A percentile compares a stretch with the other conserved stretches of the same genome.
These are phyloP conservation scores for Claviceps sp. DNA, from an alignment of 2,329 filamentous ascomycete genomes.

Conservation along the genomic window DNA sequence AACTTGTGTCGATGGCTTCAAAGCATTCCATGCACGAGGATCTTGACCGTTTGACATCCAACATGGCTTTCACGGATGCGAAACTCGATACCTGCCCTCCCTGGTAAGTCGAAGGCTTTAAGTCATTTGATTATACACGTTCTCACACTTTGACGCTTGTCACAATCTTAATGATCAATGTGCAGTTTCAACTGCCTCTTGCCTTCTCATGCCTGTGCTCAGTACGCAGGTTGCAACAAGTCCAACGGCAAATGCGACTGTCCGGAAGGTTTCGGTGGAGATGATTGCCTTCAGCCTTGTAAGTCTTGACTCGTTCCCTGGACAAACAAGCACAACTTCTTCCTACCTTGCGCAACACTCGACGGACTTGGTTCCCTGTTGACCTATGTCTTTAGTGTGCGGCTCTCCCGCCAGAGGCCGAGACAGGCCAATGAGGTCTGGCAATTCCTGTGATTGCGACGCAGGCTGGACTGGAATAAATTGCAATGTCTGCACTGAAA, in stretches of 20 bases:
- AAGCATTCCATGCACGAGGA: conserved; percentile 46
- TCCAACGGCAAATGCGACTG: conserved; percentile 89
- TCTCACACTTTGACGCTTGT: conserved; percentile 15
- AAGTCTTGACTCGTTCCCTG: conserved; percentile 15
- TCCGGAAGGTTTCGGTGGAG: conserved; percentile 82
- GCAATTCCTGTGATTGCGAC: conserved; percentile 67
- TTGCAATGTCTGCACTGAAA: conserved; percentile 83
- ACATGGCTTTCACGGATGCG: conserved; percentile 58
- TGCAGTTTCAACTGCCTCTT: conserved; percentile 93
- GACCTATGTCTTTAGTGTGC: conserved; percentile 42
- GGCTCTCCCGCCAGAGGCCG: conserved; percentile 73
- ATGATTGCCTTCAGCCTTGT: conserved; percentile 80
- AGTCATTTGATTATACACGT: not conserved
- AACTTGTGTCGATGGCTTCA: conserved; percentile 24
- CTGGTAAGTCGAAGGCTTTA: conserved; percentile 35
- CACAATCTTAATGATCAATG: not conserved
- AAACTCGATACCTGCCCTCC: conserved; percentile 68
- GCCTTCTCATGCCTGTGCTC: conserved; percentile 79
- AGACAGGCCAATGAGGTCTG: conserved; percentile 62
- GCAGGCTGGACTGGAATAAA: conserved; percentile 96
- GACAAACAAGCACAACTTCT: not conserved
- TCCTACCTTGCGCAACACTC: not conserved
- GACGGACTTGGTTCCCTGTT: not conserved
- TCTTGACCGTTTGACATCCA: conserved; percentile 46
- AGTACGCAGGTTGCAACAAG: conserved; percentile 80